Base-by-base conservation (phyloP, 805 yeast species). In the Clavispora asparagi region DNA sequence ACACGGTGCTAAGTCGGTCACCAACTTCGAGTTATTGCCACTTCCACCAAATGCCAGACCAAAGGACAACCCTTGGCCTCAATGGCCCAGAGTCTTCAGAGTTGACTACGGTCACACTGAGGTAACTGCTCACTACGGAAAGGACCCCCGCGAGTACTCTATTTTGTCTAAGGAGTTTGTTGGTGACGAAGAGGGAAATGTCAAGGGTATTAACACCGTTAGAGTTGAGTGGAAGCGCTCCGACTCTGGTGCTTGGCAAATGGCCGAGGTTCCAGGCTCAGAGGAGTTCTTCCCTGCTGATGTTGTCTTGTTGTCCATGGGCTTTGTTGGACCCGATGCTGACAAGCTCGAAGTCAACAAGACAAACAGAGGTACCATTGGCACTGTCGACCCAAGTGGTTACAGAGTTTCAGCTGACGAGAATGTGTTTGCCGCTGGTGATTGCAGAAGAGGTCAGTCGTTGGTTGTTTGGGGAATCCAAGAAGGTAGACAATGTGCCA, bases 11-110 rank as follows among this genome's bases (percentile, higher is more conserved):
- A 83, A 87, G 65, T 86, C 95, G 9, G 97, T 94, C 48, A 78
- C 83, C 54, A 92, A 92, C 78, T 94, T 92, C 66, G 99, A 92
- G 74, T 77, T 92, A 64, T 76, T 92, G 58, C 99, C 99, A 48
- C 82, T 85, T 58, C 99, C 99, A 53, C 87, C 97, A 32, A 77
- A 77, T 28, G 78, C 80, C 48, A 81, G 97, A 67, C 85, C 91
- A 40, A 87, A 82, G 70, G 97, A 94, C 70, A 92, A 92, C 71
- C 98, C 99, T 68, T 92, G 99, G 99, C 99, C 99, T 39, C 99
- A 92, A 73, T 92, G 98, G 98, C 98, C 99, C 57, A 79, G 97
- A 65, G 81, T 94, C 60, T 92, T 94, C 85, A 82, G 98, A 62
- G 95, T 92, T 49, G 99, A 92, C 73, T 92, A 92, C 64, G 99